Evolutionary conservation across 2,329 filamentous ascomycete genomes (phyloP).

Genomic region (Sordariomycetes sp.): DNA sequence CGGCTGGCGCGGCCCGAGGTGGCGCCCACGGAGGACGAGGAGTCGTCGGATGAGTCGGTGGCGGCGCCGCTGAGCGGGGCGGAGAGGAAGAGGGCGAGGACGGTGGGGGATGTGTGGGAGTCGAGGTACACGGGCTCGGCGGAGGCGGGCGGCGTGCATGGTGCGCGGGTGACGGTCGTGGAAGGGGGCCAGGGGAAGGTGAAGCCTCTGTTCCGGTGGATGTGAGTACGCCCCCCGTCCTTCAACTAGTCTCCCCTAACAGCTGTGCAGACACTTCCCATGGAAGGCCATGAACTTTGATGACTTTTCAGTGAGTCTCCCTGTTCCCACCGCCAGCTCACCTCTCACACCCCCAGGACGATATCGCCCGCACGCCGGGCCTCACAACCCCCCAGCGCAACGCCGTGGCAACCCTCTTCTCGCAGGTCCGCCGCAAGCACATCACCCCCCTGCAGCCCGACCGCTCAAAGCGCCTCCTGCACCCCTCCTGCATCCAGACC

Average conservation of each 20-base stretch:
- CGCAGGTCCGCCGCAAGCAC: not conserved
- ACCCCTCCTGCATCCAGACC: not conserved
- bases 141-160: not conserved
- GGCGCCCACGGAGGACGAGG: too few relatives aligned
- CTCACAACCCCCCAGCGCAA: not conserved
- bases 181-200: not conserved
- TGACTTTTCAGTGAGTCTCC: not conserved
- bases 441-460: not conserved
- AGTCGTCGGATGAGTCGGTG: too few relatives aligned
- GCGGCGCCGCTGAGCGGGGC: too few relatives aligned
- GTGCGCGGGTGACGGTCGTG: not conserved
- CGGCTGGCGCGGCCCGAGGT: too few relatives aligned
- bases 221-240: not conserved
- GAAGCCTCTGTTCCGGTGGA: slow-evolving; percentile 1
- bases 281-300: slow-evolving; percentile 1
- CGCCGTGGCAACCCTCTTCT: not conserved
- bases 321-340: not conserved
- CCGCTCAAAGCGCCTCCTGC: not conserved
- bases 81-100: not conserved
- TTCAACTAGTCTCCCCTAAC: not conserved
- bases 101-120: not conserved
- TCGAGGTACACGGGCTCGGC: not conserved
- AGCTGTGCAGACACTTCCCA: not conserved
- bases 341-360: not conserved
- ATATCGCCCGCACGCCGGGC: not conserved